Conservation (phyloP, 2,329 filamentous ascomycete genomes). For the Colletotrichum neosansevieriae region DNA sequence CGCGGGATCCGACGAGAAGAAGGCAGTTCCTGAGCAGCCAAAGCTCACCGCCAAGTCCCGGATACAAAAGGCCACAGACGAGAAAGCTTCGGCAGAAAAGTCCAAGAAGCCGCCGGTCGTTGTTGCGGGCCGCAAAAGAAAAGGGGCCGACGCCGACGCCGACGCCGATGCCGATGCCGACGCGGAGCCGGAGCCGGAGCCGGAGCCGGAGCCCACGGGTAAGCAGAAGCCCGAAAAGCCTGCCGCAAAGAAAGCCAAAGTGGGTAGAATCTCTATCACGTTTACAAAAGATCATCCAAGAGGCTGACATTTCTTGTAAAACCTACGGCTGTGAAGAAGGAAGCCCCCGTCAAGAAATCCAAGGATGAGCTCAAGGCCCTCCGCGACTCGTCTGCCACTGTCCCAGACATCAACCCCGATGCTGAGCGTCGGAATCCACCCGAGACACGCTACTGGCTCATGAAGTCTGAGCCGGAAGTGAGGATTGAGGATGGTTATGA, state of each 20-base stretch:
- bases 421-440: constrained; percentile 48
- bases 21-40: background rate
- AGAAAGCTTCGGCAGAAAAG: background rate
- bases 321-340: constrained; percentile 21
- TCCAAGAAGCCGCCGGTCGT: no score
- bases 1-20: background rate
- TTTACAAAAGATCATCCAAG: accelerated
- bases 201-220: background rate
- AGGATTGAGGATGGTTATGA: constrained; percentile 88
- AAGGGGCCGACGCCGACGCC: background rate
- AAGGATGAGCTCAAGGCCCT: constrained; percentile 37
- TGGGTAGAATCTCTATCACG: background rate
- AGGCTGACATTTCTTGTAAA: background rate
- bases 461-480: constrained; percentile 91
- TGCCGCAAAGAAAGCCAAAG: constrained; percentile 35
- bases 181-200: background rate
- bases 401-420: constrained; percentile 54
- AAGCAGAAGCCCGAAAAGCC: constrained; percentile 6
- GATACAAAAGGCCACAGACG: accelerated
- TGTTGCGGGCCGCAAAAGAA: constrained; percentile 4
- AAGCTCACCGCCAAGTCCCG: background rate
- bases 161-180: background rate
- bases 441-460: constrained; percentile 75
- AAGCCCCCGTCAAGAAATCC: constrained; percentile 16
- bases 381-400: constrained; percentile 15